Evolutionary conservation across 106 monocot genomes (phyloP).

Genomic region (Dendrobium chrysotoxum): DNA sequence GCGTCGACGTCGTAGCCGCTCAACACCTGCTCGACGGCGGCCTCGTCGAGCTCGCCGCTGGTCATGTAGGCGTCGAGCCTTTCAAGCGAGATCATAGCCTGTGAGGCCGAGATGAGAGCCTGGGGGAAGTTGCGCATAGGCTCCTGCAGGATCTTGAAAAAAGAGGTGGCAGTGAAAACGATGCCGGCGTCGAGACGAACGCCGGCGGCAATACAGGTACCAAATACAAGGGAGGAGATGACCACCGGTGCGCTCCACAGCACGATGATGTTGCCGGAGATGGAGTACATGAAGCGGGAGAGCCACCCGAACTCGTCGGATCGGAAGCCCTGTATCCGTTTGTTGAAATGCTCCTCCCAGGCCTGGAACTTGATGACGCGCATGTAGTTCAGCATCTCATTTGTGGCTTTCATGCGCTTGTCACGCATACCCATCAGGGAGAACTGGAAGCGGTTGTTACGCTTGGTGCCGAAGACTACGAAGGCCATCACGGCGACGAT

Average conservation of each 20-base stretch:
- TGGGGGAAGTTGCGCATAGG: slow-evolving; percentile 91
- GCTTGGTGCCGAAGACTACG: slow-evolving; percentile 27
- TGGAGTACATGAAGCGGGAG: slow-evolving; percentile 66
- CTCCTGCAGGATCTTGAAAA: slow-evolving; percentile 86
- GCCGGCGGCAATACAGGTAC: slow-evolving; percentile 45
- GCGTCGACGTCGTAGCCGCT: slow-evolving; percentile 15
- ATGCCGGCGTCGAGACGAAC: slow-evolving; percentile 58
- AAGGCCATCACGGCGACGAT: slow-evolving; percentile 30
- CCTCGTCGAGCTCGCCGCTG: slow-evolving; percentile 63
- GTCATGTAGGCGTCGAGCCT: slow-evolving; percentile 71
- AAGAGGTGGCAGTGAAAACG: slow-evolving; percentile 88
- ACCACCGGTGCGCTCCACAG: slow-evolving; percentile 82
- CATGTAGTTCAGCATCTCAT: slow-evolving; percentile 94
- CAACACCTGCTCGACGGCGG: slow-evolving; percentile 44
- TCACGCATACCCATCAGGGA: slow-evolving; percentile 79
- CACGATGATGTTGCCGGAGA: slow-evolving; percentile 65
- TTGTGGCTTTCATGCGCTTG: slow-evolving; percentile 88
- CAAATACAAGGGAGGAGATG: slow-evolving; percentile 63
- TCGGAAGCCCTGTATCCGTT: slow-evolving; percentile 47
- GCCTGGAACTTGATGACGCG: slow-evolving; percentile 94
- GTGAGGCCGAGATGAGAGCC: slow-evolving; percentile 70
- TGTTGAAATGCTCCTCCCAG: slow-evolving; percentile 80
- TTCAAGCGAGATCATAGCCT: slow-evolving; percentile 80
- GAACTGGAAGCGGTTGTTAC: slow-evolving; percentile 69
- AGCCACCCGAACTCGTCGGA: slow-evolving; percentile 63